Conservation (phyloP, 495 filamentous ascomycete species). For the Achaetomiella virescens region DNA sequence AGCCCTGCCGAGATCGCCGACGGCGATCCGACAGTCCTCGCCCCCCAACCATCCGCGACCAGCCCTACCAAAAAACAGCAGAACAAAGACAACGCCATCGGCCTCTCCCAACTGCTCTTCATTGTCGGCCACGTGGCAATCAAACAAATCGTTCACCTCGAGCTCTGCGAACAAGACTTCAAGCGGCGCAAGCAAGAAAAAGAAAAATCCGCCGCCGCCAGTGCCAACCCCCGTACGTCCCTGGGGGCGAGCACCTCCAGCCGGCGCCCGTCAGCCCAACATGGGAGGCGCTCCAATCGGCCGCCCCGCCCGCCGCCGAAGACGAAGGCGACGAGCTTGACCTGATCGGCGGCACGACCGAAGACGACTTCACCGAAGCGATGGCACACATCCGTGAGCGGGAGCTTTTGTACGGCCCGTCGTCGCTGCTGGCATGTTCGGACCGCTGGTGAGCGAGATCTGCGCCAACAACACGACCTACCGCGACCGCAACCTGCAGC, state of each 20-base stretch:
- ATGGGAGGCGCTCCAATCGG: conserved; percentile 2
- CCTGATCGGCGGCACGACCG: conserved; percentile 91
- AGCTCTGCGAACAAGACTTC: conserved; percentile 93
- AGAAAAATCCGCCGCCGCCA: conserved; percentile 60
- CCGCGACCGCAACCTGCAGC: conserved; percentile 78
- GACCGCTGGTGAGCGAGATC: conserved; percentile 84
- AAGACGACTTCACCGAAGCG: conserved; percentile 97
- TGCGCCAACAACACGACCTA: conserved; percentile 91
- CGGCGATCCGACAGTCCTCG: conserved; percentile 19
- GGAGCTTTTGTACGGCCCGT: conserved; percentile 82
- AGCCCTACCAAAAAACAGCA: conserved; percentile 37
- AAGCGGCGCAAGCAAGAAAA: conserved; percentile 93
- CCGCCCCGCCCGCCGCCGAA: conserved; percentile 33
- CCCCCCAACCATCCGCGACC: conserved; percentile 25
- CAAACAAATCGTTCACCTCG: conserved; percentile 99
- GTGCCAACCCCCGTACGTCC: conserved; percentile 26
- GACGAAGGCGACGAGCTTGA: conserved; percentile 81
- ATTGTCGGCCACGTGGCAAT: conserved; percentile 94
- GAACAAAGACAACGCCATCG: conserved; percentile 59
- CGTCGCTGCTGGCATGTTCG: conserved; percentile 82
- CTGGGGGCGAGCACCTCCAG: conserved; percentile 28
- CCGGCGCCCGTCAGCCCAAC: conserved; percentile 27
- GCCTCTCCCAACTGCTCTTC: conserved; percentile 86
- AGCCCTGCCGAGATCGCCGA: conserved; percentile 22
- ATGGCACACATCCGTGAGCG: conserved; percentile 92